phyloP scores from a whole-genome alignment of 495 filamentous ascomycete species.

The Aspergillus heteromorphus region DNA sequence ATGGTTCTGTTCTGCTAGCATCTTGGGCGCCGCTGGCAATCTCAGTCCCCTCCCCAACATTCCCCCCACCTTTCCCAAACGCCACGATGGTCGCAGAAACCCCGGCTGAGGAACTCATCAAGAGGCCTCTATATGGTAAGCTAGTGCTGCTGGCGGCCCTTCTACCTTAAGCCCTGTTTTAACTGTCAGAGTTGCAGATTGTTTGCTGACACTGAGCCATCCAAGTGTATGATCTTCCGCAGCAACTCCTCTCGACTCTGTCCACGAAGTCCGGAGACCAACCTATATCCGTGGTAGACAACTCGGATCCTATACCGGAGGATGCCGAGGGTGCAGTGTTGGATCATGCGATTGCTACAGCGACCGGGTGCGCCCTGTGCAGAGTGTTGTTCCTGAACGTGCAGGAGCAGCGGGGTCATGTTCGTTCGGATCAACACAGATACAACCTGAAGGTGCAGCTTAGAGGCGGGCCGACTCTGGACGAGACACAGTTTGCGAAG shows the following conservation, averaged over 20 bases:
- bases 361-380: constrained; percentile 81
- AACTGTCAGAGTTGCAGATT: not conserved
- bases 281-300: constrained; percentile 22
- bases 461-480: constrained; percentile 59
- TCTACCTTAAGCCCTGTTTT: constrained; percentile 4
- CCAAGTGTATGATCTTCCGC: constrained; percentile 80
- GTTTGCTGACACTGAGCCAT: constrained; percentile 18
- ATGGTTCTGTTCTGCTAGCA: too few relatives aligned
- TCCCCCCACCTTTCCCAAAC: not conserved
- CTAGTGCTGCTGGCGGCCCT: constrained; percentile 10
- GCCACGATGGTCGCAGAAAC: constrained; percentile 16
- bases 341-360: constrained; percentile 47
- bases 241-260: constrained; percentile 68
- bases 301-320: constrained; percentile 13
- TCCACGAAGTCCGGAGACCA: constrained; percentile 46
- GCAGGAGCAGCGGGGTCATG: constrained; percentile 78
- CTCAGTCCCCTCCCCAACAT: not conserved
- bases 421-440: constrained; percentile 84
- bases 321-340: constrained; percentile 26
- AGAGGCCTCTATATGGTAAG: constrained; percentile 64
- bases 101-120: constrained; percentile 48
- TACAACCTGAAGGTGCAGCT: constrained; percentile 93
- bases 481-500: constrained; percentile 76
- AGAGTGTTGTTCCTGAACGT: constrained; percentile 61
- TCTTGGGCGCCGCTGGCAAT: not conserved